Evolutionary conservation across 1,284 basidiomycete genomes (phyloP), one percentile per base, ranked within the genome.

Genomic region (Puccinia coronata): DNA sequence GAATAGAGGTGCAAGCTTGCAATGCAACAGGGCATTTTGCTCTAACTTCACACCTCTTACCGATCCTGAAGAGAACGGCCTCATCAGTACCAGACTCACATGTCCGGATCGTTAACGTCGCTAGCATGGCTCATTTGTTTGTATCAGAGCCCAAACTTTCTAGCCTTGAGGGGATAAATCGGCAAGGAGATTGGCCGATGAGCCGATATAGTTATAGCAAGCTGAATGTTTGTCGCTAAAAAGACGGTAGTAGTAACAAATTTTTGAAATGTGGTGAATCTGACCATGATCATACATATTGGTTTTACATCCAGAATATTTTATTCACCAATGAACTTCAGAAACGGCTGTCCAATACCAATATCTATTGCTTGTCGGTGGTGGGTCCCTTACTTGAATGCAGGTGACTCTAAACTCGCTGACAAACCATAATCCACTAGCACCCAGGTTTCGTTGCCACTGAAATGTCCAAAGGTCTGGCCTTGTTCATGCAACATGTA

Each of bases 1-100:
- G 77, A 23, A 71, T 79, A 0, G 77, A 79, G 69, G 0, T 79
- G 8, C 77, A 79, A 79, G 77, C 77, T 18, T 79, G 77, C 53
- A 71, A 79, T 47, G 67, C n/a, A 20, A 59, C 36, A 0, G 77
- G 77, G 34, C 77, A 79, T 49, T 79, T 79, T 55, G 77, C 67
- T 31, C 28, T 79, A 28, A 79, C 77, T 18, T 41, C n/a, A 12
- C 43, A 23, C 8, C 67, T 79, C 28, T 36, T 79, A 59, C 65
- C 65, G 4, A 71, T 79, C 28, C 41, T 79, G 2, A 71, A 59
- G 25, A 55, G 31, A 9, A 79, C 75, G 2, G 75, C 39, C 31
- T 71, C 78, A 31, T 65, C 65, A 25, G 16, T 55, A 2, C n/a
- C 61, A 1, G 47, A 41, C 31, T 59, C 77, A 2, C 61, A 71